Evolutionary conservation across 2,329 filamentous ascomycete genomes (phyloP), one percentile per base, ranked within the genome.

Genomic region (Tolypocladium ovalisporum): DNA sequence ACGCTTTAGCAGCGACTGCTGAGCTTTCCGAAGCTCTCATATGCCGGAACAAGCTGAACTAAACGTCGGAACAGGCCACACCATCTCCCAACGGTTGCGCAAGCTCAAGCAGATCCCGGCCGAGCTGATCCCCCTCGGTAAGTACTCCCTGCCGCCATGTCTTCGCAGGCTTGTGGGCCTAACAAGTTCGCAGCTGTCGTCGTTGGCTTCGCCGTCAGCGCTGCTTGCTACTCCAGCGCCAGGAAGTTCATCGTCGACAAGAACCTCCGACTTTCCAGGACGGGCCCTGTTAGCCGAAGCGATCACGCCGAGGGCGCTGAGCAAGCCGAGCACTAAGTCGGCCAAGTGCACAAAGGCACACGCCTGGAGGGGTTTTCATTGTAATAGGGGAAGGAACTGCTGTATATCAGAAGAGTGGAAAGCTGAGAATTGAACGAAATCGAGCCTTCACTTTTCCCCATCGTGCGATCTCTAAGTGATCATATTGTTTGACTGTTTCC

Each of bases 111-210:
- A 86, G 77, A 88, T 97, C 71, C 94, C 94, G 66, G 85, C 90
- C 66, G 94, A 99, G 82, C 82, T 99, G 83, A 85, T 92, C 67
- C 94, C 94, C 70, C 87, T 99, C 67, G 92, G 92, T 96, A 86
- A 74, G 53, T 54, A 58, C 42, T 35, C 19, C 42, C 52, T 29
- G 22, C 10, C 29, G 12, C 49, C 47, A 36, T 8, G 10, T 55
- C 4, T 35, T 40, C 6, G 2, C 15, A 55, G n/a, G 27, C 12
- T 29, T 2, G 5, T 39, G 32, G 51, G 29, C 17, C 32, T 55
- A 27, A 51, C 22, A 15, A 13, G 10, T 22, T 51, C 60, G 61
- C 64, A 94, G 91, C 88, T 74, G 77, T 94, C 66, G 94, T 97
- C 75, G 86, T 97, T 69, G 84, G 79, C 78, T 93, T 92, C 73